These are phyloP conservation scores for Boletus vinaceobasis DNA, from an alignment of 768 basidiomycete genomes.

Conservation along the genomic window DNA sequence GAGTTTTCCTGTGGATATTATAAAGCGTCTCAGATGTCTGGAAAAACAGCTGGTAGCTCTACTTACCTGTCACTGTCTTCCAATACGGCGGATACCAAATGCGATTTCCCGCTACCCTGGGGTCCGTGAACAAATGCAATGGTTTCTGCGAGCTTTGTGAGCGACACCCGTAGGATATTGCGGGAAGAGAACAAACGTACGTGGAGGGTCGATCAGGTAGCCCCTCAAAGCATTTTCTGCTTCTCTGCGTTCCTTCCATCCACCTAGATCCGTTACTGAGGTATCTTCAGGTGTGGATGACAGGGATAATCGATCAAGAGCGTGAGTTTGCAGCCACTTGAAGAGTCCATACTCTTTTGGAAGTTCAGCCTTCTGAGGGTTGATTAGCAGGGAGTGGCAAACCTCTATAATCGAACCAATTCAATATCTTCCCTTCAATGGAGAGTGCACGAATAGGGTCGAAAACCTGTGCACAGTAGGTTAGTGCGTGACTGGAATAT, in stretches of 20 bases:
- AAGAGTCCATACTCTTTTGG: slow-evolving; percentile 64
- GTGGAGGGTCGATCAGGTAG: slow-evolving; percentile 77
- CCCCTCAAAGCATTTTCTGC: slow-evolving; percentile 63
- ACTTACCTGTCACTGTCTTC: slow-evolving; percentile 51
- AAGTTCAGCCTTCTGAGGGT: background rate
- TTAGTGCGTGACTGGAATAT: background rate
- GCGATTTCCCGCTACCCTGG: slow-evolving; percentile 76
- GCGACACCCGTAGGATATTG: background rate
- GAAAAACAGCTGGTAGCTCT: background rate
- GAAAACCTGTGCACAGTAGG: slow-evolving; percentile 60
- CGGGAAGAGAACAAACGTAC: slow-evolving; percentile 36
- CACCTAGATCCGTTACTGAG: slow-evolving; percentile 34
- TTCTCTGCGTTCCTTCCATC: slow-evolving; percentile 84
- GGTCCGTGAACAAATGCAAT: slow-evolving; percentile 79
- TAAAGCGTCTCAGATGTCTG: background rate
- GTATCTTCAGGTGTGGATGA: slow-evolving; percentile 19
- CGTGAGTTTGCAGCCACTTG: slow-evolving; percentile 68
- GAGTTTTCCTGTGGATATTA: slow-evolving; percentile 52
- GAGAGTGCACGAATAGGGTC: slow-evolving; percentile 86
- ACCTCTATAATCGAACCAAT: slow-evolving; percentile 84
- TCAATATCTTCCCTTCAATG: slow-evolving; percentile 75
- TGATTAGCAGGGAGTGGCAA: slow-evolving; percentile 11
- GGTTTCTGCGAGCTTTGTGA: slow-evolving; percentile 45
- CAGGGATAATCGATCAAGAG: slow-evolving; percentile 49
- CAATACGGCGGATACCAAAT: slow-evolving; percentile 53